A percentile compares a stretch with the other conserved stretches of the same genome.
phyloP scores from a whole-genome alignment of 108 stramenopile species.

The Bacterosira constricta region DNA sequence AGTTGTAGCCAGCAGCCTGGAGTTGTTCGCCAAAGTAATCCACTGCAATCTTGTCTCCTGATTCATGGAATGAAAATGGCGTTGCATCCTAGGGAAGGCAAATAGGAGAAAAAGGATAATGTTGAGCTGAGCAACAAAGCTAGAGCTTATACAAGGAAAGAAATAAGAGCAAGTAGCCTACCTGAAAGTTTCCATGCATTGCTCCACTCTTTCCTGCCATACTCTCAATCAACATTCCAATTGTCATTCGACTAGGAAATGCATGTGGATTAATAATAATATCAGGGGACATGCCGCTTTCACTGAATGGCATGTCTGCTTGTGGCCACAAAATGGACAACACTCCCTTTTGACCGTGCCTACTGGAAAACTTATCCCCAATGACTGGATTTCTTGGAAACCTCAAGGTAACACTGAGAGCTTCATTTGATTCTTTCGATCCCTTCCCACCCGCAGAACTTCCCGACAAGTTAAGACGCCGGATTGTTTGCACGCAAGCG shows the following conservation, averaged over 20 bases:
- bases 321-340: conserved; percentile 99
- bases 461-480: conserved; percentile 48
- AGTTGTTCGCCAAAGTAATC: conserved; percentile 99
- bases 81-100: conserved; percentile 87
- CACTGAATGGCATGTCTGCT: conserved; percentile 98
- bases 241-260: conserved; percentile 98
- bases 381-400: conserved; percentile 97
- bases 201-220: conserved; percentile 99
- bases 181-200: conserved; percentile 91
- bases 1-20: conserved; percentile 94
- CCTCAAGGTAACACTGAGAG: conserved; percentile 89
- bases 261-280: conserved; percentile 99
- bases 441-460: conserved; percentile 28
- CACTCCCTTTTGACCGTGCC: conserved; percentile 99
- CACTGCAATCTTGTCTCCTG: conserved; percentile 90
- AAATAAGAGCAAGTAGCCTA: conserved; percentile 3
- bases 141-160: not conserved
- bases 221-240: conserved; percentile 99
- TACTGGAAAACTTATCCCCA: conserved; percentile 98
- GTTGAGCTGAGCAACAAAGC: not conserved
- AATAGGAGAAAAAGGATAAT: not conserved
- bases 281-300: conserved; percentile 97
- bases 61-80: conserved; percentile 97
- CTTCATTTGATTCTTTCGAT: conserved; percentile 41
- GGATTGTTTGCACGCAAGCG: conserved; percentile 89